phyloP scores from a whole-genome alignment of 257 asterid species.

The Scutellaria baicalensis region DNA sequence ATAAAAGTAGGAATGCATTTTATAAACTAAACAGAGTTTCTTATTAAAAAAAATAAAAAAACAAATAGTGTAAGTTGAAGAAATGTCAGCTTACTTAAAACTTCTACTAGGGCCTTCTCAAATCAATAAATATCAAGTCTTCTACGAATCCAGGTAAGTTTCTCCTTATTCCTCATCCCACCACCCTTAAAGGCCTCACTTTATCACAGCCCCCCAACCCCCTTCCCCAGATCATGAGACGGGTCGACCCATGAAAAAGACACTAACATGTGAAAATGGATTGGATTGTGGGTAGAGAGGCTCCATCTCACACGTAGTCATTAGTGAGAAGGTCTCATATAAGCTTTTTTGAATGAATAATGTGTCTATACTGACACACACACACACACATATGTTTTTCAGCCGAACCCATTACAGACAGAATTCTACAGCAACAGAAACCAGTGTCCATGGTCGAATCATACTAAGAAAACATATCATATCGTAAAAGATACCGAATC shows the following conservation, averaged over 20 bases:
- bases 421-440: not conserved
- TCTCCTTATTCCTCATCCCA: not conserved
- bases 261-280: too few species aligned
- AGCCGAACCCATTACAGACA: not conserved
- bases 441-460: not conserved
- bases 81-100: not conserved
- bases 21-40: not conserved
- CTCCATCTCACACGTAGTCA: too few species aligned
- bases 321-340: too few species aligned
- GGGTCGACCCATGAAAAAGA: too few species aligned
- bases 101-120: not conserved
- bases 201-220: not conserved
- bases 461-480: not conserved
- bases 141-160: not conserved
- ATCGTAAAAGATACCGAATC: not conserved
- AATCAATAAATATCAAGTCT: not conserved
- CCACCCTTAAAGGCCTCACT: not conserved
- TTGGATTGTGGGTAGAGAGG: too few species aligned
- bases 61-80: not conserved
- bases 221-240: not conserved
- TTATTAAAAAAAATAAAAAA: not conserved
- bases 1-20: slow-evolving; percentile 11
- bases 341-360: too few species aligned
- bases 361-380: too few species aligned
- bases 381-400: too few species aligned